Percentiles rank a stretch among this genome's conserved stretches.
Conservation (phyloP, 1,284 basidiomycete genomes). For the Cryptococcus hybrid region DNA sequence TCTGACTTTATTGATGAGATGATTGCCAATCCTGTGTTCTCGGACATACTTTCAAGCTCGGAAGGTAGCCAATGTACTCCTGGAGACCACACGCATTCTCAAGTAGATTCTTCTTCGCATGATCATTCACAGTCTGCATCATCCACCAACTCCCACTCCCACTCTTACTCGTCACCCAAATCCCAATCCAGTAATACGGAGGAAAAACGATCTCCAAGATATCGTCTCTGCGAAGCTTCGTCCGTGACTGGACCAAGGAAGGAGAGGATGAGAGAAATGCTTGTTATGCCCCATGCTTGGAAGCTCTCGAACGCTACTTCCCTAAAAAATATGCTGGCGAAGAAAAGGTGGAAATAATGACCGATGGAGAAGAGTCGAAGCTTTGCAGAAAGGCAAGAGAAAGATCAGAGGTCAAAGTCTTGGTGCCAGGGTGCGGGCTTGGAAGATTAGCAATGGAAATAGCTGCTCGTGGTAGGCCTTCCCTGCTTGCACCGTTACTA, state of each 20-base stretch:
- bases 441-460: conserved; percentile 84
- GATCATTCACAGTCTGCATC: conserved; percentile 9
- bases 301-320: conserved; percentile 67
- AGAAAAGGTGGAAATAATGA: conserved; percentile 1
- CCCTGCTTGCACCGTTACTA: not conserved
- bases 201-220: conserved; percentile 7
- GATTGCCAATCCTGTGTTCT: conserved; percentile 45
- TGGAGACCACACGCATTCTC: conserved; percentile 21
- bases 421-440: conserved; percentile 84
- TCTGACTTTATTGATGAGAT: conserved; percentile 49
- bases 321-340: conserved; percentile 33
- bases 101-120: conserved; percentile 13
- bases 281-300: conserved; percentile 75
- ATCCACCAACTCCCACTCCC: conserved; percentile 34
- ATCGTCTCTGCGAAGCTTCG: conserved; percentile 85
- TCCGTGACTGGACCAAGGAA: conserved; percentile 84
- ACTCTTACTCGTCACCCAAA: conserved; percentile 17
- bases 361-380: conserved; percentile 1
- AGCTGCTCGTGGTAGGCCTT: conserved; percentile 65
- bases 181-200: conserved; percentile 1
- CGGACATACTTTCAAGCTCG: conserved; percentile 32
- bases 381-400: conserved; percentile 5
- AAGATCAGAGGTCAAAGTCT: conserved; percentile 60
- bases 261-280: conserved; percentile 71
- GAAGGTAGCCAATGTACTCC: conserved; percentile 6